These are phyloP conservation scores for Puccinia novopanici DNA, from an alignment of 1,284 basidiomycete species.

Conservation along the genomic window DNA sequence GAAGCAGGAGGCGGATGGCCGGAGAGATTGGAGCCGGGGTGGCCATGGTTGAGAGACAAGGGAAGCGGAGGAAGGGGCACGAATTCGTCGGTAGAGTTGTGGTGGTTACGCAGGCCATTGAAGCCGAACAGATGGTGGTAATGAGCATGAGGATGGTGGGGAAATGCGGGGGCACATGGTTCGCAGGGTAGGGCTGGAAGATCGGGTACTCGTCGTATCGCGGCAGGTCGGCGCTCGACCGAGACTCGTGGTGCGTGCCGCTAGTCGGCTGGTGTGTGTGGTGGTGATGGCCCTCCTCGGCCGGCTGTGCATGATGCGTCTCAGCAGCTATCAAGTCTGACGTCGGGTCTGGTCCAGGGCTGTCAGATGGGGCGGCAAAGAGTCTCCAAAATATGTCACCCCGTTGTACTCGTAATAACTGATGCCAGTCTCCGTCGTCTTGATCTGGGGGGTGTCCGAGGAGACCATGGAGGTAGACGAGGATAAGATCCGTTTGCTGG, in stretches of 20 bases:
- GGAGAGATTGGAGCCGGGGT: background rate
- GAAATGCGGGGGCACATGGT: background rate
- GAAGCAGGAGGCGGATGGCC: background rate
- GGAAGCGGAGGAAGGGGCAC: background rate
- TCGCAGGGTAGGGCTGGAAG: background rate
- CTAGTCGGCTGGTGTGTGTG: background rate
- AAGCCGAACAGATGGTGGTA: background rate
- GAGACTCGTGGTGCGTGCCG: background rate
- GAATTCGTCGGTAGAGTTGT: background rate
- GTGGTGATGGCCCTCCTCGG: background rate
- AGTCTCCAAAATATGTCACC: slow-evolving; percentile 32
- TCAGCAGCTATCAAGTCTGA: background rate
- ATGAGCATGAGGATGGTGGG: background rate
- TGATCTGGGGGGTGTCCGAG: background rate
- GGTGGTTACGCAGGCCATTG: background rate
- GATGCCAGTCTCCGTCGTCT: slow-evolving; percentile 23
- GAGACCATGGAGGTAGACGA: background rate
- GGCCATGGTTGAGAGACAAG: background rate
- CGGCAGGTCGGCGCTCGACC: background rate
- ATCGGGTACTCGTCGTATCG: background rate
- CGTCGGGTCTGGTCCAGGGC: background rate
- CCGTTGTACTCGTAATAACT: slow-evolving; percentile 42
- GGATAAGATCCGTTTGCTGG: background rate
- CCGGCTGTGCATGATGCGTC: background rate
- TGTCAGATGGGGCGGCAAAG: background rate